Percentiles rank a stretch among this genome's conserved stretches.
Evolutionary conservation across 768 basidiomycete species (phyloP).

Genomic region (Candolleomyces aberdarensis): DNA sequence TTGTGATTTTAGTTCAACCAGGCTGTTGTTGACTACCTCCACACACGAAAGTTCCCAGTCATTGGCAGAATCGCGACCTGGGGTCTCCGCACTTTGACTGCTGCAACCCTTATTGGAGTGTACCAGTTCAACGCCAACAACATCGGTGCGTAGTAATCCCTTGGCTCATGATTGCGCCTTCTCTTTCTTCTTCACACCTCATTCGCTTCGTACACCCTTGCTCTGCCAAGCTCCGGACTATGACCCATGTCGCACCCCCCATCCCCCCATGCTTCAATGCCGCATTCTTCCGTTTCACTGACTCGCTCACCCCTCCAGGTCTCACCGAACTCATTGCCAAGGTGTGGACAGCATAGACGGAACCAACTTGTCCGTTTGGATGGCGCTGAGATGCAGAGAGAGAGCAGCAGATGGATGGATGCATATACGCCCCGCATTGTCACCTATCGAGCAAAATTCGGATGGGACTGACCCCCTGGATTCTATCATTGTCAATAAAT

Average conservation of each 20-base stretch:
- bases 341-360: conserved; percentile 70
- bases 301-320: conserved; percentile 40
- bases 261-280: no score
- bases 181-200: not conserved
- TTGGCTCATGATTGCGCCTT: not conserved
- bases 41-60: conserved; percentile 89
- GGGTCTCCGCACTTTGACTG: conserved; percentile 73
- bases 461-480: no score
- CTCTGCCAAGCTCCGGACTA: not conserved
- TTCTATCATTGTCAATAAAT: no score
- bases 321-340: conserved; percentile 81
- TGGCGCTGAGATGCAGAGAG: not conserved
- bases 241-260: no score
- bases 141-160: conserved; percentile 62
- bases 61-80: conserved; percentile 70
- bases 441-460: no score
- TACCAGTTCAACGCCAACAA: conserved; percentile 99
- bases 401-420: no score
- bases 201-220: no score
- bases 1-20: conserved; percentile 59
- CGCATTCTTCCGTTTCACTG: no score
- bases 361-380: no score
- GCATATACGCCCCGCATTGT: no score
- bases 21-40: conserved; percentile 84
- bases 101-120: conserved; percentile 81